Evolutionary conservation across 495 filamentous ascomycete species (phyloP).

Genomic region (Neurospora intermedia): DNA sequence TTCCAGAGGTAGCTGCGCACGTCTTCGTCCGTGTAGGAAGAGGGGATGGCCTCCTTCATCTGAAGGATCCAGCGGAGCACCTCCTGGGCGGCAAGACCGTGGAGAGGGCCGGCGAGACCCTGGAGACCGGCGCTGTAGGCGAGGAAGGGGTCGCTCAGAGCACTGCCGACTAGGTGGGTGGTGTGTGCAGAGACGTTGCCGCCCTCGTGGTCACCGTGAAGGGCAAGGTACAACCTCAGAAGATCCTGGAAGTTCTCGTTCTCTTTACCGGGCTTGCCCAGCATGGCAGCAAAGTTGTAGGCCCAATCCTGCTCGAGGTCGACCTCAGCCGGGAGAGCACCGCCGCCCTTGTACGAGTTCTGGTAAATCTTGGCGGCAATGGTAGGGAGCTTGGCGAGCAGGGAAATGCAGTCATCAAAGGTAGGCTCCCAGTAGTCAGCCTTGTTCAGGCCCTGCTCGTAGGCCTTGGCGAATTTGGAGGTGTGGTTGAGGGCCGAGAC

Average conservation of each 20-base stretch:
- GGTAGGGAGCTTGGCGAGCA: constrained; percentile 91
- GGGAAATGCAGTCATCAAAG: constrained; percentile 88
- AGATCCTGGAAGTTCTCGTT: constrained; percentile 94
- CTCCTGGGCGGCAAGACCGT: constrained; percentile 82
- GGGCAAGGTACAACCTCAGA: constrained; percentile 81
- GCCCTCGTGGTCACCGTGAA: constrained; percentile 97
- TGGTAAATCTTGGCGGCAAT: constrained; percentile 98
- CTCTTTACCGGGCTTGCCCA: constrained; percentile 77
- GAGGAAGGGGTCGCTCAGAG: constrained; percentile 88
- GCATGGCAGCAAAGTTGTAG: constrained; percentile 94
- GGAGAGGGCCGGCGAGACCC: constrained; percentile 82
- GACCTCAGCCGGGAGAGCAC: constrained; percentile 62
- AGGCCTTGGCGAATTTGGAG: constrained; percentile 83
- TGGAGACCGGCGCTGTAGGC: constrained; percentile 93
- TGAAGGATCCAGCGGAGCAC: constrained; percentile 90
- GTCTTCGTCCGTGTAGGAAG: constrained; percentile 62
- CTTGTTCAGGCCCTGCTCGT: constrained; percentile 83
- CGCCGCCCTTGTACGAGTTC: constrained; percentile 68
- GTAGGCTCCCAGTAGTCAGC: constrained; percentile 98
- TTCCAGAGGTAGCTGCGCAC: constrained; percentile 85
- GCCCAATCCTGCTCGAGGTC: constrained; percentile 89
- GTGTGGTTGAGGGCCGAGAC: constrained; percentile 90
- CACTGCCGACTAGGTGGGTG: constrained; percentile 96
- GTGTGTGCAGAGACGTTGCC: constrained; percentile 95
- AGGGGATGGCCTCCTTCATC: constrained; percentile 83